phyloP scores from a whole-genome alignment of 306 rosid genomes.

The Ormosia emarginata region DNA sequence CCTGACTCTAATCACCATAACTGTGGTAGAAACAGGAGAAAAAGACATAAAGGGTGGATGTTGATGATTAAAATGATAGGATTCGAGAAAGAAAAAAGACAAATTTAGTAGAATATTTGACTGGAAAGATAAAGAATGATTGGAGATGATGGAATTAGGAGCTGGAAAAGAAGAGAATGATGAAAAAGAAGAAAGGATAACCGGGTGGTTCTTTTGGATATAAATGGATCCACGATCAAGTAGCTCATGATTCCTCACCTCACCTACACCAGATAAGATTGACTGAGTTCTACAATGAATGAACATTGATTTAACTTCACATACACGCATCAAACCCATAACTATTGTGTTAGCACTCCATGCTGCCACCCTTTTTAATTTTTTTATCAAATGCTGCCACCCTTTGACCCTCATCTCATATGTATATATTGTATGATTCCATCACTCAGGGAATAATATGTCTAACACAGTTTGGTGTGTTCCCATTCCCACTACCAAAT shows the following conservation, averaged over 20 bases:
- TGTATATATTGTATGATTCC: not conserved
- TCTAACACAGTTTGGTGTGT: not conserved
- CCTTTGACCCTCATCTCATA: not conserved
- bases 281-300: not conserved
- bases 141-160: not conserved
- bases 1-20: not conserved
- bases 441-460: not conserved
- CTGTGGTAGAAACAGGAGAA: too few species aligned
- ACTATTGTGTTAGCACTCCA: not conserved
- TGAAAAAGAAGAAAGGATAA: not conserved
- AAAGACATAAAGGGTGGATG: not conserved
- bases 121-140: not conserved
- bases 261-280: not conserved
- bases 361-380: not conserved
- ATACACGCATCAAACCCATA: not conserved
- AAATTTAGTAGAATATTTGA: not conserved
- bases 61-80: not conserved
- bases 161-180: not conserved
- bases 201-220: not conserved
- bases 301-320: not conserved
- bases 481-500: not conserved
- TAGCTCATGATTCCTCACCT: not conserved
- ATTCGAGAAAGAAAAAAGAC: not conserved
- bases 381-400: too few species aligned
- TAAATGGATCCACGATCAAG: not conserved